phyloP scores from a whole-genome alignment of 2,329 filamentous ascomycete genomes.

The Thyridium curvatum region DNA sequence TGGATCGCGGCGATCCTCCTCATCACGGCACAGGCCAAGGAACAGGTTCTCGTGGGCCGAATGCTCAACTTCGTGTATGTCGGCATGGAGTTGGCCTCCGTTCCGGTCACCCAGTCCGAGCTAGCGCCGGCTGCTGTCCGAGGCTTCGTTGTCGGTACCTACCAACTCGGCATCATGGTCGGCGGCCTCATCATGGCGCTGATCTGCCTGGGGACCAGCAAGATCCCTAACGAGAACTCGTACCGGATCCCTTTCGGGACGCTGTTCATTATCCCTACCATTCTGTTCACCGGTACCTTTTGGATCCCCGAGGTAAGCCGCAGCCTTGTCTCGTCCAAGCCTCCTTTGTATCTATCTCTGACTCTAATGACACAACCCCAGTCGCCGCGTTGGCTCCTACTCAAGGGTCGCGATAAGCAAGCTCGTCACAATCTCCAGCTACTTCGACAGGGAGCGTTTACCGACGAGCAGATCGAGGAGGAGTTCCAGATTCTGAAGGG shows the following conservation, averaged over 20 bases:
- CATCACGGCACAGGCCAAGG: constrained; percentile 19
- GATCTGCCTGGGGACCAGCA: constrained; percentile 20
- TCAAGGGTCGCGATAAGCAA: constrained; percentile 27
- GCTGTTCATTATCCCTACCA: constrained; percentile 23
- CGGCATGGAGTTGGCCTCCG: constrained; percentile 30
- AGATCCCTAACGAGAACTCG: constrained; percentile 17
- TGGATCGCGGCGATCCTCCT: constrained; percentile 21
- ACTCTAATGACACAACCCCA: constrained; percentile 31
- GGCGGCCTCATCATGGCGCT: constrained; percentile 14
- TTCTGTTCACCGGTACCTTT: constrained; percentile 17
- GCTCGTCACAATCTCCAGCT: constrained; percentile 16
- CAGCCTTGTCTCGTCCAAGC: no score
- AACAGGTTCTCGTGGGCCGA: constrained; percentile 25
- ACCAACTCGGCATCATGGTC: constrained; percentile 22
- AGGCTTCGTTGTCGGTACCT: constrained; percentile 26
- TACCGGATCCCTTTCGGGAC: constrained; percentile 26
- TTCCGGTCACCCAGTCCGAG: constrained; percentile 28
- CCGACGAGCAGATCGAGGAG: no score
- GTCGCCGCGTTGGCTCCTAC: constrained; percentile 19
- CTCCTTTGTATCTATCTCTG: no score
- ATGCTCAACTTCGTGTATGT: constrained; percentile 29
- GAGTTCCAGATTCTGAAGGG: no score
- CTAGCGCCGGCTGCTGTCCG: constrained; percentile 19
- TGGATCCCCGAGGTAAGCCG: constrained; percentile 18
- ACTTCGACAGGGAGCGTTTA: no score